Evolutionary conservation across 1,284 basidiomycete genomes (phyloP).

Genomic region (Stereum hirsutum): DNA sequence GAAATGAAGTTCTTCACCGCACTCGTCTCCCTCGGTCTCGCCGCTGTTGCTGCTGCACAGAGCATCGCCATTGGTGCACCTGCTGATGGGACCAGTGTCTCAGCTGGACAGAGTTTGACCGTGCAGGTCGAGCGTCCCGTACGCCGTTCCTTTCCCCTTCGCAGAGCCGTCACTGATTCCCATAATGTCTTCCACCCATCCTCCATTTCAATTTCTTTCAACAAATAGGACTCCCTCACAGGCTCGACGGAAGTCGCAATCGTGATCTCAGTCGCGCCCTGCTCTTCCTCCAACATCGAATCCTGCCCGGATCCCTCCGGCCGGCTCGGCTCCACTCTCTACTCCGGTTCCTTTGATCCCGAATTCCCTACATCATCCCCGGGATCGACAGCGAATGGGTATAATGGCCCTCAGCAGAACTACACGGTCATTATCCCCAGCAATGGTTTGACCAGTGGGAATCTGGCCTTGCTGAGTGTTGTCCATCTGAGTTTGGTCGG

Average conservation of each 20-base stretch:
- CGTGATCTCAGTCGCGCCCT: conserved; percentile 29
- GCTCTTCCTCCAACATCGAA: conserved; percentile 15
- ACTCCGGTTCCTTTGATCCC: conserved; percentile 34
- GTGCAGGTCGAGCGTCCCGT: conserved; percentile 38
- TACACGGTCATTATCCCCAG: conserved; percentile 36
- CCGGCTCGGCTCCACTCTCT: conserved; percentile 32
- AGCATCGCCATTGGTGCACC: conserved; percentile 28
- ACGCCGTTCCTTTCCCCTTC: conserved; percentile 11
- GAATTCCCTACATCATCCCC: conserved; percentile 15
- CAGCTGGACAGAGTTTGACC: conserved; percentile 25
- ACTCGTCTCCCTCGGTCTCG: not conserved
- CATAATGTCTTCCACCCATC: not conserved
- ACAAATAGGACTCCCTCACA: conserved; percentile 26
- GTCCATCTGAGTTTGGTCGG: conserved; percentile 35
- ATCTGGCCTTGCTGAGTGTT: conserved; percentile 29
- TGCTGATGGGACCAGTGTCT: conserved; percentile 20
- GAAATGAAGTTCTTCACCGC: not conserved
- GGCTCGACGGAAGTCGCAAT: conserved; percentile 32
- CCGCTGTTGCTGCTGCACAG: conserved; percentile 27
- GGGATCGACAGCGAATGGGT: conserved; percentile 5
- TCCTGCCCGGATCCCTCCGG: conserved; percentile 22
- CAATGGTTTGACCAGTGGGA: conserved; percentile 12
- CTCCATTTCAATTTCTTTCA: not conserved
- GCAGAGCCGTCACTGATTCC: not conserved
- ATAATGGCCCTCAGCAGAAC: conserved; percentile 33